A percentile compares a stretch with the other conserved stretches of the same genome.
Evolutionary conservation across 805 yeast species (phyloP).

Genomic region (Metschnikowia bowlesiae): DNA sequence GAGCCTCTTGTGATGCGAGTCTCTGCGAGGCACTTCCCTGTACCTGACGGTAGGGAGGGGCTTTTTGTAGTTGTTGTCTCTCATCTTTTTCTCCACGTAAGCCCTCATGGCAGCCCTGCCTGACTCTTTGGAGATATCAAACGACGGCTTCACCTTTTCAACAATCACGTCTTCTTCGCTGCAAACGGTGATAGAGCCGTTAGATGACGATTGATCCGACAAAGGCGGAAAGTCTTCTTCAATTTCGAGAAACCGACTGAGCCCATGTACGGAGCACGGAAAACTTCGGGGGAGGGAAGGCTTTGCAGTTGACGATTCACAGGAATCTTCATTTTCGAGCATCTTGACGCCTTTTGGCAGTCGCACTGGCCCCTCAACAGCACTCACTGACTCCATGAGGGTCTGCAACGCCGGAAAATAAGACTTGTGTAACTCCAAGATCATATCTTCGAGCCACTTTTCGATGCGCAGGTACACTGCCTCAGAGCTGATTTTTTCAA

Average conservation of each 20-base stretch:
- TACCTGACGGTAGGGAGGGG: neutral
- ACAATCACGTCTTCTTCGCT: neutral
- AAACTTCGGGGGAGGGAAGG: neutral
- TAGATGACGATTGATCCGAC: neutral
- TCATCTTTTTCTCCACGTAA: conserved; percentile 8
- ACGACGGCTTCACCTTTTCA: conserved; percentile 5
- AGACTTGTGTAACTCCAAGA: too few relatives aligned
- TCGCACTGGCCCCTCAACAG: neutral
- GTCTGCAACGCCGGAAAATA: neutral
- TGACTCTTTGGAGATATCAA: conserved; percentile 10
- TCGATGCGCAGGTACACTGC: neutral
- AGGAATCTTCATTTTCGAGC: neutral
- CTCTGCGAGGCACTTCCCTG: neutral
- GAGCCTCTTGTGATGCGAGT: conserved; percentile 1
- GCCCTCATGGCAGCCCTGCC: conserved; percentile 13
- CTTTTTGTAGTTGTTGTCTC: neutral
- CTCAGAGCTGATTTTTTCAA: neutral
- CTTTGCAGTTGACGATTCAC: too few relatives aligned
- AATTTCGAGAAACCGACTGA: neutral
- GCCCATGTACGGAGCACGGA: conserved; percentile 2
- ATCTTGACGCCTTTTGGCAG: neutral
- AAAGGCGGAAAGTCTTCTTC: neutral
- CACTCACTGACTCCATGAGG: neutral
- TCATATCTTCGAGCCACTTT: neutral
- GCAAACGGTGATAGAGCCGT: neutral